Conservation (phyloP, 202 grass and related monocot species). For the Zizania palustris region DNA sequence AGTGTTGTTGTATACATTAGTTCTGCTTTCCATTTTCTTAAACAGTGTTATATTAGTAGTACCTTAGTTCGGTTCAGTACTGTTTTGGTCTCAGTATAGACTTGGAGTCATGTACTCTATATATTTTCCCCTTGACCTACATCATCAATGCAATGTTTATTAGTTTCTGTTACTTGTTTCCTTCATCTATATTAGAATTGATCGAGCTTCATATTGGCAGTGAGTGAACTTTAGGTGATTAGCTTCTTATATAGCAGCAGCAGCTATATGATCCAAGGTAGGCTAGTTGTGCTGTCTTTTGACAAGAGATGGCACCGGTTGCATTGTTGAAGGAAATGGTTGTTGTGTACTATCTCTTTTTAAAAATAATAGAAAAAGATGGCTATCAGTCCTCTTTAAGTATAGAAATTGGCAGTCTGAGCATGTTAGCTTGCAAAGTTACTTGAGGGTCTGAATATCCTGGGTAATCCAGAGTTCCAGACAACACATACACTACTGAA, state of each 20-base stretch:
- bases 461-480: neutral
- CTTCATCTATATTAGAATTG: neutral
- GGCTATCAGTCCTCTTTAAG: neutral
- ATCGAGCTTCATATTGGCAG: neutral
- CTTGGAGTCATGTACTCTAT: neutral
- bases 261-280: neutral
- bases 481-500: neutral
- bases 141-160: no score
- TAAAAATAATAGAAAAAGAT: neutral
- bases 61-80: neutral
- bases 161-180: neutral
- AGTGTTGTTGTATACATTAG: neutral
- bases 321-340: no score
- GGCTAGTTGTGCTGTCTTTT: neutral
- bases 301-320: neutral
- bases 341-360: no score
- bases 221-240: neutral
- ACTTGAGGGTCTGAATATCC: neutral
- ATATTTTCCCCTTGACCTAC: neutral
- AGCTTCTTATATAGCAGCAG: neutral
- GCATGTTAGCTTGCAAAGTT: neutral
- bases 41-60: neutral
- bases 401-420: neutral
- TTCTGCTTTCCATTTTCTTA: neutral
- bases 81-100: neutral